Evolutionary conservation across 306 rosid genomes (phyloP).

Genomic region (Fagus sylvatica): DNA sequence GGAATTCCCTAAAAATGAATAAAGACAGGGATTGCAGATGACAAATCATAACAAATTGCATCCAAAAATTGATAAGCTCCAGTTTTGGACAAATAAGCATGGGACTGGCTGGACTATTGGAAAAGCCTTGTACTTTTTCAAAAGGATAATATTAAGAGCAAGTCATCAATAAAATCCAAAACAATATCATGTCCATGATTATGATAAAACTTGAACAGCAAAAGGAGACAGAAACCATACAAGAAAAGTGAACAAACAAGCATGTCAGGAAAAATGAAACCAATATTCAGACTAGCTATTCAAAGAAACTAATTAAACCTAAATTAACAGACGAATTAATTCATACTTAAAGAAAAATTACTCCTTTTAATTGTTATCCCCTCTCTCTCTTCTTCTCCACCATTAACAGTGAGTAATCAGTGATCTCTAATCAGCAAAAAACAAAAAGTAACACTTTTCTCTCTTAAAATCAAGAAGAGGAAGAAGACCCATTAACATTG

Average conservation of each 20-base stretch:
- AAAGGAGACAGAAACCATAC: slow-evolving; percentile 26
- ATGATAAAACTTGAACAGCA: slow-evolving; percentile 8
- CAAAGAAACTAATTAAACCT: slow-evolving; percentile 25
- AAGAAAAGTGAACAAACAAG: slow-evolving; percentile 19
- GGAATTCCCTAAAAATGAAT: slow-evolving; percentile 47
- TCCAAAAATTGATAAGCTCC: slow-evolving; percentile 4
- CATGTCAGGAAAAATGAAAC: slow-evolving; percentile 20
- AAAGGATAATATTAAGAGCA: slow-evolving; percentile 1
- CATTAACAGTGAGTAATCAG: not conserved
- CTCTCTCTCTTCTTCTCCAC: slow-evolving; percentile 5
- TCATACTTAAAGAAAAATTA: slow-evolving; percentile 9
- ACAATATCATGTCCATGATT: slow-evolving; percentile 7
- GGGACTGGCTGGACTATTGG: slow-evolving; percentile 33
- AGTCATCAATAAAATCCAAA: not conserved
- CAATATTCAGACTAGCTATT: slow-evolving; percentile 21
- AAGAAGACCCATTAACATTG: slow-evolving; percentile 44
- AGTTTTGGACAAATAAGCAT: slow-evolving; percentile 30
- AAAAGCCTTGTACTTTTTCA: slow-evolving; percentile 22
- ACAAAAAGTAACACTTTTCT: slow-evolving; percentile 12
- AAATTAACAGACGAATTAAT: slow-evolving; percentile 2
- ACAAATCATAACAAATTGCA: slow-evolving; percentile 21
- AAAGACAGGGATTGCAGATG: slow-evolving; percentile 50
- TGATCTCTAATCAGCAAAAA: not conserved
- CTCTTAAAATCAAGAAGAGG: slow-evolving; percentile 23
- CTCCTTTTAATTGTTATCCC: slow-evolving; percentile 15